Base-by-base conservation (phyloP, 768 basidiomycete genomes). In the Trametes villosa region DNA sequence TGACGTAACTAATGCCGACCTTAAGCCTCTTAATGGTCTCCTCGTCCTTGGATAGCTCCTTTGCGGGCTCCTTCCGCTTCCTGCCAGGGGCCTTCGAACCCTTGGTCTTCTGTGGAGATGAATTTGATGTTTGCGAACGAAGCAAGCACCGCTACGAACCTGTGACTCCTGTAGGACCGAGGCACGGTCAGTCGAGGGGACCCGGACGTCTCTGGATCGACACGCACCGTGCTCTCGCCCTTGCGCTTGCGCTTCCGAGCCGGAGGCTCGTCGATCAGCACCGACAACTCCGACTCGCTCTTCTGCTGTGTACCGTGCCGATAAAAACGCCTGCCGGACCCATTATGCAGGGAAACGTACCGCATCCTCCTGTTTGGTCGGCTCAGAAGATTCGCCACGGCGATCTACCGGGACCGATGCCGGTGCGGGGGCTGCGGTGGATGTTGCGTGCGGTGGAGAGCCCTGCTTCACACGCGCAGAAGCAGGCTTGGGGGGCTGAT, bases 21-120 rank as follows among this genome's bases (percentile, higher is more conserved):
- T 94, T 94, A 18, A 92, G 78, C 45, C 79, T 83, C 68, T 89
- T 91, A 62, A 93, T 84, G 1, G 80, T 85, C 68, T 87, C 88
- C 63, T 92, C 92, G 42, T 90, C 86, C 69, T 87, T 88, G 4
- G 76, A 76, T 46, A 75, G 58, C 3, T 64, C 67, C 33, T 74
- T 67, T 0, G 59, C 40, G 6, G 66, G 41, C 33, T 62, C 64
- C 51, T 71, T 76, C 74, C 53, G 76, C 53, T 51, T 69, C 66
- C 56, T 72, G 59, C 60, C n/a, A n/a, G n/a, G n/a, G n/a, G n/a
- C 78, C 69, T 65, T 72, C 70, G 58, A 69, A 65, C 20, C 30
- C 24, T 57, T 67, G 58, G 41, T 36, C 20, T 2, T 34, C 48
- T 41, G 52, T 15, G 9, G 15, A 11, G 9, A n/a, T n/a, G n/a